Evolutionary conservation across 768 basidiomycete genomes (phyloP).

Genomic region (Galerina marginata): DNA sequence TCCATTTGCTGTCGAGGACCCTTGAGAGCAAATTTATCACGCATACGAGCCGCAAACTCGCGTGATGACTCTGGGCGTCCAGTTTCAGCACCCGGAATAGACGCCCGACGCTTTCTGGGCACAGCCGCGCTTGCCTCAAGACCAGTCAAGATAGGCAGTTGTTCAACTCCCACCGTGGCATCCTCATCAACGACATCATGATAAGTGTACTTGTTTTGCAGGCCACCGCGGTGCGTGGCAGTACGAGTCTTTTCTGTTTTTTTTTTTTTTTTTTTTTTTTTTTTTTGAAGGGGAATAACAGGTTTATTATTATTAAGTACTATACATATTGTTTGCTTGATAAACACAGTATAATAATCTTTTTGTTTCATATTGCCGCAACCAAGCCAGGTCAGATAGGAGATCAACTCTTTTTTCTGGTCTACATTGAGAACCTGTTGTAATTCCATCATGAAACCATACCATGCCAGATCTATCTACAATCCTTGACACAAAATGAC

Average conservation of each 20-base stretch:
- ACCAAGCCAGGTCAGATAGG: too few relatives aligned
- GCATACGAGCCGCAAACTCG: not conserved
- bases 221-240: too few relatives aligned
- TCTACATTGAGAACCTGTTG: not conserved
- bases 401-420: not conserved
- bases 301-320: too few relatives aligned
- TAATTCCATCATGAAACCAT: slow-evolving; percentile 32
- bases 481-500: slow-evolving; percentile 26
- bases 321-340: too few relatives aligned
- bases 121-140: not conserved
- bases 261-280: too few relatives aligned
- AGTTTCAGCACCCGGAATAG: not conserved
- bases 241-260: too few relatives aligned
- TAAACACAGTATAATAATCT: too few relatives aligned
- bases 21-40: too few relatives aligned
- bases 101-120: not conserved
- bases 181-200: slow-evolving; percentile 21
- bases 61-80: not conserved
- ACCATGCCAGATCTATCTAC: slow-evolving; percentile 19
- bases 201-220: not conserved
- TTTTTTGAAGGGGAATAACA: too few relatives aligned
- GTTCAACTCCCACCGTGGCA: slow-evolving; percentile 18
- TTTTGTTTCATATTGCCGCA: too few relatives aligned
- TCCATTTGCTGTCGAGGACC: too few relatives aligned
- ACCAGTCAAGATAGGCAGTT: slow-evolving; percentile 1